These are phyloP conservation scores for Ceratocystis ficicola DNA, from an alignment of 2,329 filamentous ascomycete genomes.

Conservation along the genomic window DNA sequence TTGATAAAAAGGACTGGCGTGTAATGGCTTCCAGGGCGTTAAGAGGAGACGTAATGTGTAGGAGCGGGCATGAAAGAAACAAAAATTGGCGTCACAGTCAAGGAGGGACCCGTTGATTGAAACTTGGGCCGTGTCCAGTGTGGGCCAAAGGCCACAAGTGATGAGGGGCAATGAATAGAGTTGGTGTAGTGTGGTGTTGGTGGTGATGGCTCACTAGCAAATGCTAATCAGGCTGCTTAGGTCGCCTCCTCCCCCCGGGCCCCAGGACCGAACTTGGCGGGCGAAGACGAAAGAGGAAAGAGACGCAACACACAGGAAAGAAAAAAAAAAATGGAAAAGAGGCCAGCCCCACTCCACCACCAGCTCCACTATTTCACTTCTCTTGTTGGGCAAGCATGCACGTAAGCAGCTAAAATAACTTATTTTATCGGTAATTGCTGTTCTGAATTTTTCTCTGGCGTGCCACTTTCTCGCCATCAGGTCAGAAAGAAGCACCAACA, in stretches of 20 bases:
- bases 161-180: background rate
- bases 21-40: no score
- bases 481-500: no score
- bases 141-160: background rate
- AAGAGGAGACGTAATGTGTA: no score
- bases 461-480: no score
- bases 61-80: background rate
- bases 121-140: background rate
- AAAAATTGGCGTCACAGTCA: conserved; percentile 2
- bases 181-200: background rate
- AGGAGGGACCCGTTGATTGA: background rate
- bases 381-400: background rate
- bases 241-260: background rate
- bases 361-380: background rate
- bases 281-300: conserved; percentile 5
- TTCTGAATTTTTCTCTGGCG: no score
- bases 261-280: background rate
- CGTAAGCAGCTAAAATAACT: background rate
- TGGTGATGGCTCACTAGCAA: background rate
- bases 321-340: background rate
- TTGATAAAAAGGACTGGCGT: no score
- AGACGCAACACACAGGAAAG: background rate
- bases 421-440: background rate
- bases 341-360: background rate
- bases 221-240: background rate